Conservation (phyloP, 2,329 filamentous ascomycete species). For the Metarhizium sp. region DNA sequence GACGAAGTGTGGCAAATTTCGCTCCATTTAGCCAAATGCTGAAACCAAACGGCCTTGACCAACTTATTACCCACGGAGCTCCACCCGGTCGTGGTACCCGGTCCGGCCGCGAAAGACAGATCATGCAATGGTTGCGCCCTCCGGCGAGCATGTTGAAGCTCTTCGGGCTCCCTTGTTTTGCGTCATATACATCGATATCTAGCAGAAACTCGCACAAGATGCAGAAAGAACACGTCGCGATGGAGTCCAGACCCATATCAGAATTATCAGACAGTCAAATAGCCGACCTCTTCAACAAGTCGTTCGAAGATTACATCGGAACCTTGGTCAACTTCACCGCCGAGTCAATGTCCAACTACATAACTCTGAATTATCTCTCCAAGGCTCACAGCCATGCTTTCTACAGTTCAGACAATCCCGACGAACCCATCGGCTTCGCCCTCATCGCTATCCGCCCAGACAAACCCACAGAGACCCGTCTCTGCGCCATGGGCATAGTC, state of each 20-base stretch:
- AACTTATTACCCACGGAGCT: no score
- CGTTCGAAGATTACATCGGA: constrained; percentile 11
- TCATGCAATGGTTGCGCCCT: no score
- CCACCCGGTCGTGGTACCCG: no score
- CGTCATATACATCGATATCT: no score
- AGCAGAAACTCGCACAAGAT: no score
- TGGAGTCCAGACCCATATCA: constrained; percentile 5
- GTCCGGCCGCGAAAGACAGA: no score
- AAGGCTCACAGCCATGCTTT: constrained; percentile 7
- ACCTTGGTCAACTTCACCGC: constrained; percentile 3
- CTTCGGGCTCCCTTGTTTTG: no score
- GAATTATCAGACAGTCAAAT: constrained; percentile 3
- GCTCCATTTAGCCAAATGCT: no score
- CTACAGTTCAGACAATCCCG: constrained; percentile 1
- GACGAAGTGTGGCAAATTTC: no score
- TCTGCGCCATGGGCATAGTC: constrained; percentile 13
- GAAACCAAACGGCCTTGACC: no score
- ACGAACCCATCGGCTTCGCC: constrained; percentile 10
- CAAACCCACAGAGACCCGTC: constrained; percentile 9
- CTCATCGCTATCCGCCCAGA: constrained; percentile 12
- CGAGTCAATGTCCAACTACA: constrained; percentile 3
- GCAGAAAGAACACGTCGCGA: not conserved
- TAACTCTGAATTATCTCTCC: constrained; percentile 6
- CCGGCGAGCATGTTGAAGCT: no score
- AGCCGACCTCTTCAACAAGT: constrained; percentile 8